Evolutionary conservation across 1,139 yeast species (phyloP).

Genomic region (Yamadazyma siamensis): DNA sequence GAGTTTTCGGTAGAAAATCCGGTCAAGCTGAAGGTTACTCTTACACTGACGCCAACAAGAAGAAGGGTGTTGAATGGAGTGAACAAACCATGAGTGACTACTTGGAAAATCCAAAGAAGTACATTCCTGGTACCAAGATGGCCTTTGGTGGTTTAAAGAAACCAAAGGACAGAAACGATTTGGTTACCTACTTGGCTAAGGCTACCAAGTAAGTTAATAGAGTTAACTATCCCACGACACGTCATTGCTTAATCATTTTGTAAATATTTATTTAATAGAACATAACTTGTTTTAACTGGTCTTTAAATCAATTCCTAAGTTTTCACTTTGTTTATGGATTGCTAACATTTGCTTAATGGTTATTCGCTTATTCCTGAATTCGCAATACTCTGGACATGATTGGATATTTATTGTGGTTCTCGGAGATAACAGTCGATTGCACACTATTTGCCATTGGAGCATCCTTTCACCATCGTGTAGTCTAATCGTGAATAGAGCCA

Average conservation of each 20-base stretch:
- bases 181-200: constrained; percentile 80
- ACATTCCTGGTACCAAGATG: constrained; percentile 99
- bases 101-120: constrained; percentile 99
- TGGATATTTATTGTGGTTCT: constrained; percentile 1
- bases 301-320: too few species aligned
- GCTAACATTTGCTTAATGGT: too few species aligned
- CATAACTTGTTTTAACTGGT: constrained; percentile 2
- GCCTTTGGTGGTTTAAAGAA: constrained; percentile 99
- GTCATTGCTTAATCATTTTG: constrained; percentile 5
- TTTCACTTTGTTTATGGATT: too few species aligned
- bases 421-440: not conserved
- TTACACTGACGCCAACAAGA: constrained; percentile 97
- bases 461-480: too few species aligned
- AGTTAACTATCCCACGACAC: not conserved
- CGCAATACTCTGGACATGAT: constrained; percentile 1
- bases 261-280: constrained; percentile 9
- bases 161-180: constrained; percentile 97
- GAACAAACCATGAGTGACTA: constrained; percentile 91
- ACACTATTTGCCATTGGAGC: too few species aligned
- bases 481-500: too few species aligned
- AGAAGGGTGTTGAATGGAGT: constrained; percentile 86
- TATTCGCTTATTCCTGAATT: constrained; percentile 4
- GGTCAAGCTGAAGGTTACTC: constrained; percentile 93
- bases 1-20: constrained; percentile 86
- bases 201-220: constrained; percentile 58